phyloP scores from a whole-genome alignment of 2,329 filamentous ascomycete species.

The Fusarium tjaetaba region DNA sequence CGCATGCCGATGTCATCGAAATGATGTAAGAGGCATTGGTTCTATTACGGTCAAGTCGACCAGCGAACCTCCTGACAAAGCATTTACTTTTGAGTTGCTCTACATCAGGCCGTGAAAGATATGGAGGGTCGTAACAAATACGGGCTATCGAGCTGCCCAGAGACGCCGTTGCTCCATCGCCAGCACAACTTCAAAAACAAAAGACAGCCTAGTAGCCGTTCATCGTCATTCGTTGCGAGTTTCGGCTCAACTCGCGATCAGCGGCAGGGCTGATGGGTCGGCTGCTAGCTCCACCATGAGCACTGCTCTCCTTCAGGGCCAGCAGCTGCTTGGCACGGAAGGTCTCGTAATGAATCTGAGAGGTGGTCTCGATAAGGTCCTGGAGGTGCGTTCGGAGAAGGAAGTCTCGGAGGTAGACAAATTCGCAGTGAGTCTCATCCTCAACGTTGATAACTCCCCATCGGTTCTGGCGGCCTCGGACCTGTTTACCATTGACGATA shows the following conservation, averaged over 20 bases:
- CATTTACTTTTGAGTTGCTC: constrained; percentile 41
- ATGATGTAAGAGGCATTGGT: constrained; percentile 32
- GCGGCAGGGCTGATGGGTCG: constrained; percentile 95
- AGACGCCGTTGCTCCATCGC: constrained; percentile 50
- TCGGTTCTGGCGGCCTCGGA: constrained; percentile 96
- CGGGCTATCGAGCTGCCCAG: constrained; percentile 44
- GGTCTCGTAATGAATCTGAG: constrained; percentile 99
- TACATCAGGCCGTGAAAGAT: constrained; percentile 47
- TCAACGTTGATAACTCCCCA: constrained; percentile 99
- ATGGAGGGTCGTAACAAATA: constrained; percentile 46
- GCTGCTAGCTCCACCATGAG: constrained; percentile 78
- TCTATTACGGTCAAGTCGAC: constrained; percentile 27
- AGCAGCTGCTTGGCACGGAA: constrained; percentile 99
- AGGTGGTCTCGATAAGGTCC: constrained; percentile 98
- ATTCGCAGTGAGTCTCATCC: constrained; percentile 99
- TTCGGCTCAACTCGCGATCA: constrained; percentile 94
- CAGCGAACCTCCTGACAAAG: constrained; percentile 35
- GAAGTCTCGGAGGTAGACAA: constrained; percentile 98
- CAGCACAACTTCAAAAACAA: constrained; percentile 46
- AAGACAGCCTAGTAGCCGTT: constrained; percentile 83
- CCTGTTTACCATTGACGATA: constrained; percentile 96
- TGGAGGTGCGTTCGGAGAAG: constrained; percentile 97
- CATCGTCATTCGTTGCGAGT: constrained; percentile 97
- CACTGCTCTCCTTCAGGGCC: constrained; percentile 97
- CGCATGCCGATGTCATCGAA: constrained; percentile 35